Evolutionary conservation across 1,139 yeast species (phyloP).

Genomic region (Sugiyamaella paludigena): DNA sequence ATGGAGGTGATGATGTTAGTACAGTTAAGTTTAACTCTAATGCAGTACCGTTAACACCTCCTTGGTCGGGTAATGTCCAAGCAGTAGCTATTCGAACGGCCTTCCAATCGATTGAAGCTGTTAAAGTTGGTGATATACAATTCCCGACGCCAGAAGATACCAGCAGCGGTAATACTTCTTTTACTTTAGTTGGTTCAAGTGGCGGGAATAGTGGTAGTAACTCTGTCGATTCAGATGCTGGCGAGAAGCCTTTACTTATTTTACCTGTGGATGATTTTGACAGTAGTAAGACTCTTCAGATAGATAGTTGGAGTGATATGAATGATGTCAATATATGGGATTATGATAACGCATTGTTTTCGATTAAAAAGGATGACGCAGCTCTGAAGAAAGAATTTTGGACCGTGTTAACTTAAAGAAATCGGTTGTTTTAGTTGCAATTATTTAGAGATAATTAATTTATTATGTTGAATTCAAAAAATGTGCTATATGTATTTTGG

Average conservation of each 20-base stretch:
- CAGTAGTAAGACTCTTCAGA: slow-evolving; percentile 15
- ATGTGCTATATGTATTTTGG: too few species aligned
- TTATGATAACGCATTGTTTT: slow-evolving; percentile 25
- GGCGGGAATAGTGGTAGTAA: slow-evolving; percentile 8
- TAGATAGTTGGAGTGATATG: slow-evolving; percentile 24
- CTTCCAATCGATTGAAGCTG: slow-evolving; percentile 30
- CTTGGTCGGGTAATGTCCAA: slow-evolving; percentile 32
- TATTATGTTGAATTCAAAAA: too few species aligned
- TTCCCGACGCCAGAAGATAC: slow-evolving; percentile 29
- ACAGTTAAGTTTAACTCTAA: slow-evolving; percentile 10
- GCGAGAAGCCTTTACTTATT: slow-evolving; percentile 7
- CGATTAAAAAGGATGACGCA: slow-evolving; percentile 27
- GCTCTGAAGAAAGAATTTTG: slow-evolving; percentile 29
- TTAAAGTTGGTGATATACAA: slow-evolving; percentile 30
- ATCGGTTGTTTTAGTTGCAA: too few species aligned
- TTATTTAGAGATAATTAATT: too few species aligned
- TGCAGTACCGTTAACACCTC: slow-evolving; percentile 20
- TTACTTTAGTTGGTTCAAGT: neutral
- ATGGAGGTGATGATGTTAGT: slow-evolving; percentile 24
- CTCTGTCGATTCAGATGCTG: neutral
- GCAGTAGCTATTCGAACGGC: slow-evolving; percentile 31
- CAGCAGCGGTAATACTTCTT: neutral
- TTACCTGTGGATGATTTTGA: slow-evolving; percentile 20
- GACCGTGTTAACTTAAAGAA: slow-evolving; percentile 25
- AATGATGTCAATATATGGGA: slow-evolving; percentile 28